Evolutionary conservation across 495 filamentous ascomycete species (phyloP), one percentile per base, ranked within the genome.

Genomic region (Xylaria palmicola): DNA sequence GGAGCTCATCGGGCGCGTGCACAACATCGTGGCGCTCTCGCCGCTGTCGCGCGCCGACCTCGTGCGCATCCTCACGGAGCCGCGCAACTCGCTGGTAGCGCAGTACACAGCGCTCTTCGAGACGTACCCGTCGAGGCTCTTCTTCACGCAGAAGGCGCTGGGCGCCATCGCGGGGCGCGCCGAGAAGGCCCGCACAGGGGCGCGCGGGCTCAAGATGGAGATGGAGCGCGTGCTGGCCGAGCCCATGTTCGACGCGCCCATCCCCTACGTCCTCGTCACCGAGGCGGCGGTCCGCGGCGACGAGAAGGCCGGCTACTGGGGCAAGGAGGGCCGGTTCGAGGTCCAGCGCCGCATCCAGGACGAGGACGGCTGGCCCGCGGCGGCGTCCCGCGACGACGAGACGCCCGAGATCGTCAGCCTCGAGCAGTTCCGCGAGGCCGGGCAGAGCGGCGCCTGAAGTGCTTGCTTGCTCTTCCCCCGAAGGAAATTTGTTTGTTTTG

Each of bases 1-100:
- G 8, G 94, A 98, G 74, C 82, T 98, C n/a, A 83, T 85, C 51
- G 95, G 94, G 30, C 87, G 94, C 19, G 87, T 98, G 59, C 93
- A 94, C 17, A 88, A 96, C 58, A 86, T 89, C 56, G 90, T 91
- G 41, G 90, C 94, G 0, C 82, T 98, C 0, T 86, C 90, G 4
- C 83, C 94, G 0, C 80, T 98, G 7, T 87, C 87, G n/a, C 85
- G 88, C 51, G 78, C 86, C 13, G 84, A 93, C 47, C 85, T 98
- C 10, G 85, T 91, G 19, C 83, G 91, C 55, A 94, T 98, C 58
- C 84, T 98, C 27, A 97, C 90, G 7, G 93, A 97, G 71, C 94
- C 94, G 9, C 85, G 88, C 54, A 97, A 97, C 74, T 89, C 86
- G 36, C 80, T 98, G 1, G 77, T 96, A 4, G 84, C 84, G 26